Percentiles rank a stretch among this genome's conserved stretches.
These are phyloP conservation scores for Sabuloglossum arenarium DNA, from an alignment of 495 filamentous ascomycete genomes.

Conservation along the genomic window DNA sequence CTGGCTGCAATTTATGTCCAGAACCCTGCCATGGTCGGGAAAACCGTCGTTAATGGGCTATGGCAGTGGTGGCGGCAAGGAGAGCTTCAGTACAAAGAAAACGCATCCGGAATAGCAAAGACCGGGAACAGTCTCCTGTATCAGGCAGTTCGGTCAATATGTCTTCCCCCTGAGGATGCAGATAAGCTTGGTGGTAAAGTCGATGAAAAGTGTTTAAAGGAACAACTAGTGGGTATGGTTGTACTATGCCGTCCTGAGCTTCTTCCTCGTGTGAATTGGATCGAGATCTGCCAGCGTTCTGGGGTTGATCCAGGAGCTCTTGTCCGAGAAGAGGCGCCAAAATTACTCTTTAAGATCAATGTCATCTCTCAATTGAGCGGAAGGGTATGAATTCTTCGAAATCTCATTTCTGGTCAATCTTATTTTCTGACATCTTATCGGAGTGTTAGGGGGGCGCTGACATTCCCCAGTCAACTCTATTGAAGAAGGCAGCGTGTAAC, in stretches of 20 bases:
- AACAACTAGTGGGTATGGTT: conserved; percentile 50
- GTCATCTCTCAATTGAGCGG: conserved; percentile 1
- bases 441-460: neutral
- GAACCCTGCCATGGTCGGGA: conserved; percentile 30
- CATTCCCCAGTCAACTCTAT: neutral
- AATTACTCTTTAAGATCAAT: conserved; percentile 23
- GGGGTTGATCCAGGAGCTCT: conserved; percentile 66
- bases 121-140: conserved; percentile 36
- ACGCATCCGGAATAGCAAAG: conserved; percentile 45
- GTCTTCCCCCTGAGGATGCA: conserved; percentile 25
- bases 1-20: conserved; percentile 37
- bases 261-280: conserved; percentile 66
- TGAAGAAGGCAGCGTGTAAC: conserved; percentile 41
- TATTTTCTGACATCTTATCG: neutral
- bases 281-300: conserved; percentile 57
- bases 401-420: neutral
- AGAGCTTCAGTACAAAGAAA: conserved; percentile 54
- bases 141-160: conserved; percentile 50
- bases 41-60: conserved; percentile 42
- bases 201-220: conserved; percentile 26
- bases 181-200: conserved; percentile 17
- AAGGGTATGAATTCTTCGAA: conserved; percentile 1
- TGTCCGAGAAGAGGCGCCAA: conserved; percentile 27
- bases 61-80: conserved; percentile 63
- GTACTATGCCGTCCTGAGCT: conserved; percentile 61